A percentile compares a stretch with the other conserved stretches of the same genome.
phyloP scores from a whole-genome alignment of 23 red algal genomes.

The Gracilaria gracilis region DNA sequence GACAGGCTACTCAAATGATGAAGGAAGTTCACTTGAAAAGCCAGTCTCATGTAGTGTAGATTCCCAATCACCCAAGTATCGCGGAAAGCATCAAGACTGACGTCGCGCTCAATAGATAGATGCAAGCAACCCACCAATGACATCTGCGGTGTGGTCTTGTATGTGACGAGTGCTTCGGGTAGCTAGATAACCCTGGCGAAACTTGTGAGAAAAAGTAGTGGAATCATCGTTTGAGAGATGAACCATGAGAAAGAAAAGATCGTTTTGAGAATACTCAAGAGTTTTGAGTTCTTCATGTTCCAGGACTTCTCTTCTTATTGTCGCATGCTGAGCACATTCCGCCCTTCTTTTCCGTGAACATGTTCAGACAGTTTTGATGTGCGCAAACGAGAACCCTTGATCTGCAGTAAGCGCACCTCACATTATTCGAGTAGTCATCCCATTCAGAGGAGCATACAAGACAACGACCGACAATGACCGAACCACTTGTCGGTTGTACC shows the following conservation, averaged over 20 bases:
- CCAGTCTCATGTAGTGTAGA: background rate
- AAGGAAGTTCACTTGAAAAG: background rate
- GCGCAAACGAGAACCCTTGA: conserved; percentile 40
- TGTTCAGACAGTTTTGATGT: background rate
- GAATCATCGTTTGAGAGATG: too few species aligned
- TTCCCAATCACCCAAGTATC: background rate
- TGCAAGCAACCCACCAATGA: too few species aligned
- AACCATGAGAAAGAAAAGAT: background rate
- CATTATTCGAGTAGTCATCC: conserved; percentile 71
- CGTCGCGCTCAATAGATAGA: too few species aligned
- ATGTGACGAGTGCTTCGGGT: too few species aligned
- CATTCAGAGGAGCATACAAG: conserved; percentile 25
- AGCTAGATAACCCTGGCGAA: too few species aligned
- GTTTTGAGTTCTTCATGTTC: background rate
- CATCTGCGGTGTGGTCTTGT: too few species aligned
- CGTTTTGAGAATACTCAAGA: background rate
- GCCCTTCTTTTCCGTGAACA: background rate
- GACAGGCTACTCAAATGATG: too few species aligned
- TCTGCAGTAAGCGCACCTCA: conserved; percentile 44
- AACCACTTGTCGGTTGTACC: conserved; percentile 21
- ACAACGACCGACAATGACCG: conserved; percentile 49
- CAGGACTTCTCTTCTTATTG: background rate
- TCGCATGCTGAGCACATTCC: background rate
- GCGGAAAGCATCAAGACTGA: too few species aligned
- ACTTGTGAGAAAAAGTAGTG: too few species aligned